These are phyloP conservation scores for Saturnispora silvae DNA, from an alignment of 805 yeast species.

Conservation along the genomic window DNA sequence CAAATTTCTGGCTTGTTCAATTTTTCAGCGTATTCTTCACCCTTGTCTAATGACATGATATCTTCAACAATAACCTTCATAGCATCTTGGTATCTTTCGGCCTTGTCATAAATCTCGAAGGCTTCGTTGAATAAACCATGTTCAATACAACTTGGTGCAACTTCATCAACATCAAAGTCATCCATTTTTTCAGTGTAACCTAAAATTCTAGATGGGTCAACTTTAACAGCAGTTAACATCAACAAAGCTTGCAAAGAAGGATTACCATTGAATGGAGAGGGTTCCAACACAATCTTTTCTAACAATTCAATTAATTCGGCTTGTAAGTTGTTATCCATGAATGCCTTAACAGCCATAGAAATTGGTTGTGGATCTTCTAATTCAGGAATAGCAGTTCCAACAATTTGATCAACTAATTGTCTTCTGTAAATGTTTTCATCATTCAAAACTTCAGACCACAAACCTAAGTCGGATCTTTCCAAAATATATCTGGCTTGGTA, in stretches of 20 bases:
- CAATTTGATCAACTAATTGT: constrained; percentile 85
- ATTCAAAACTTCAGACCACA: constrained; percentile 74
- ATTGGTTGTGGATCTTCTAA: constrained; percentile 87
- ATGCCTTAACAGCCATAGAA: constrained; percentile 86
- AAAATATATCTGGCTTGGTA: constrained; percentile 96
- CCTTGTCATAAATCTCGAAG: constrained; percentile 79
- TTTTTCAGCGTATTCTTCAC: constrained; percentile 85
- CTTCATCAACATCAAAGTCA: constrained; percentile 85
- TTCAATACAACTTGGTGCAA: constrained; percentile 85
- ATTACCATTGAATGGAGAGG: constrained; percentile 93
- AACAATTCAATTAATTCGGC: constrained; percentile 86
- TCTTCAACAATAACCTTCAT: constrained; percentile 87
- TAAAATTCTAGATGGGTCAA: constrained; percentile 77
- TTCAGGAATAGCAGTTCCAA: constrained; percentile 94
- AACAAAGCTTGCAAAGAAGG: constrained; percentile 89
- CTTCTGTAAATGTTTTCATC: constrained; percentile 80
- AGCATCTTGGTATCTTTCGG: constrained; percentile 68
- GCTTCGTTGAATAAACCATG: constrained; percentile 90
- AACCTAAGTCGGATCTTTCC: constrained; percentile 69
- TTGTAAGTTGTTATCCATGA: constrained; percentile 91
- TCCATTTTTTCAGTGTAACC: constrained; percentile 83
- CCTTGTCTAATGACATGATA: constrained; percentile 89
- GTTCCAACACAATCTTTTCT: constrained; percentile 93
- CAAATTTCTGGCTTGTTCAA: constrained; percentile 78
- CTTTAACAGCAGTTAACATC: constrained; percentile 89